Percentiles rank a stretch among this genome's conserved stretches.
Evolutionary conservation across 345 rosid species (phyloP).

Genomic region (Eucalyptus viminalis): DNA sequence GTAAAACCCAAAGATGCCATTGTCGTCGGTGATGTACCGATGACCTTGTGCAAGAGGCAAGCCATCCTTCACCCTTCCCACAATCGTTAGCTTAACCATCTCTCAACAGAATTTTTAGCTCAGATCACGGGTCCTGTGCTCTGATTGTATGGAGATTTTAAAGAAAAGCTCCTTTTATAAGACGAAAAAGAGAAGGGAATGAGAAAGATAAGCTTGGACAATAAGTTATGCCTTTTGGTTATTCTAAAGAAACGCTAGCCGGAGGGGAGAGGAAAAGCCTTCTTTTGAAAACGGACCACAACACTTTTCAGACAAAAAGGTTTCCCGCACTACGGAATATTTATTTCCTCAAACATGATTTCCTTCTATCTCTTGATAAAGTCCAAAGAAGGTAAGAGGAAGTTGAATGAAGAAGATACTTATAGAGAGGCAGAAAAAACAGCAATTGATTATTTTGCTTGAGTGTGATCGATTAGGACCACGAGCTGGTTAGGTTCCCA

Average conservation of each 20-base stretch:
- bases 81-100: conserved; percentile 51
- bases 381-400: neutral
- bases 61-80: conserved; percentile 46
- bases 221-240: neutral
- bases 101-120: neutral
- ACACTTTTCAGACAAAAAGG: neutral
- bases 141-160: neutral
- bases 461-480: neutral
- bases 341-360: neutral
- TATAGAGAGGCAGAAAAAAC: neutral
- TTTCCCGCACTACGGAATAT: neutral
- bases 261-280: neutral
- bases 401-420: neutral
- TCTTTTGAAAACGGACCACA: neutral
- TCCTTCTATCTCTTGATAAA: neutral
- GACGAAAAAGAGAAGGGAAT: neutral
- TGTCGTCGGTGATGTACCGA: conserved; percentile 2
- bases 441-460: neutral
- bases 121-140: neutral
- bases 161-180: neutral
- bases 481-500: neutral
- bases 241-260: neutral
- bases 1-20: conserved; percentile 10
- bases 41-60: conserved; percentile 33
- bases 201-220: neutral